Conservation (phyloP, 2,329 filamentous ascomycete genomes). For the Alternaria sp. region DNA sequence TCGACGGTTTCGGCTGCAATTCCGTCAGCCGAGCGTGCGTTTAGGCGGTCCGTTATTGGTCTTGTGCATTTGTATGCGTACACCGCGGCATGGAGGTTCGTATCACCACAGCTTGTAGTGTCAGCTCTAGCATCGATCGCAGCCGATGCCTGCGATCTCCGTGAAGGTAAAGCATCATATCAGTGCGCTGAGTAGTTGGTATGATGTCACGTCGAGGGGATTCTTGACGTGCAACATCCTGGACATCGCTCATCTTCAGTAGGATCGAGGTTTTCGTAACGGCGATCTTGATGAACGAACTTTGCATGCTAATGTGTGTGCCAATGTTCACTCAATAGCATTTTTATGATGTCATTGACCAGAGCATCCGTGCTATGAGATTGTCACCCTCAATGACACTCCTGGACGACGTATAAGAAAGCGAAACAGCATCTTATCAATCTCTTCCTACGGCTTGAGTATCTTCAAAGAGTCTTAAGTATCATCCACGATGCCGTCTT, state of each 20-base stretch:
- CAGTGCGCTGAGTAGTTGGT: background rate
- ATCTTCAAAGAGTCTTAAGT: background rate
- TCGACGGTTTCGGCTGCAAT: background rate
- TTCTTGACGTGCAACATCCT: background rate
- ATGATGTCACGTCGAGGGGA: background rate
- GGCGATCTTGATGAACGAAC: background rate
- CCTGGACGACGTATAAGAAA: background rate
- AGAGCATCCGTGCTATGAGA: background rate
- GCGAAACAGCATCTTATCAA: background rate
- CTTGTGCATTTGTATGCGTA: background rate
- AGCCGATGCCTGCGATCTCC: background rate
- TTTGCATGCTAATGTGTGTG: background rate
- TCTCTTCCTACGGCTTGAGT: background rate
- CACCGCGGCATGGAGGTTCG: background rate
- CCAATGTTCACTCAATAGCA: background rate
- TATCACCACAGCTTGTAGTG: background rate
- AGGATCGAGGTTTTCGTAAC: background rate
- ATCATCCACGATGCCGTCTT: background rate
- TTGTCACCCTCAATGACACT: background rate
- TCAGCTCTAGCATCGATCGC: background rate
- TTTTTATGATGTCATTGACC: background rate
- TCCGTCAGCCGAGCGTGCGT: background rate
- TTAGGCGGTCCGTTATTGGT: background rate
- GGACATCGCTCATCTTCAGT: background rate
- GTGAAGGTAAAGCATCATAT: background rate